These are phyloP conservation scores for Chlorella vulgaris DNA, from an alignment of 139 green algal species.

Conservation along the genomic window DNA sequence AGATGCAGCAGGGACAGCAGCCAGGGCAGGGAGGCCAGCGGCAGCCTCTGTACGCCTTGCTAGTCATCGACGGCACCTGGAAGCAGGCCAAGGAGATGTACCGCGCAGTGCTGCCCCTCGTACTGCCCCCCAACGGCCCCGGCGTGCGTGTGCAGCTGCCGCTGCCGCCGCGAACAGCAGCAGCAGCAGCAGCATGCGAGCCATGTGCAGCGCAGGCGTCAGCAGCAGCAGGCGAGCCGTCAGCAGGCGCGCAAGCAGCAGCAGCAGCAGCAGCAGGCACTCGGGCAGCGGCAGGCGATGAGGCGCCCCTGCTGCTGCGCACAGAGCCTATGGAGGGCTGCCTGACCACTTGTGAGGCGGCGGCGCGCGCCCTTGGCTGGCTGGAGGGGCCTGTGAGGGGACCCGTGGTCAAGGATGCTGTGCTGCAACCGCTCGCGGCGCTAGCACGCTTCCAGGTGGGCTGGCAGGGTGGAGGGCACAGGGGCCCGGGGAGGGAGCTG, in stretches of 20 bases:
- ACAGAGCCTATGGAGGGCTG: constrained; percentile 17
- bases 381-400: no score
- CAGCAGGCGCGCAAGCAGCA: neutral
- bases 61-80: constrained; percentile 27
- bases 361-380: constrained; percentile 8
- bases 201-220: neutral
- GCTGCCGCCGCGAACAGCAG: neutral
- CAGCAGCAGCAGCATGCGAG: neutral
- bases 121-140: neutral
- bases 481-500: no score
- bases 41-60: neutral
- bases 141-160: constrained; percentile 27
- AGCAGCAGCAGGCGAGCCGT: neutral
- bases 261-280: neutral
- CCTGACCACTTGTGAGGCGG: constrained; percentile 23
- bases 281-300: neutral
- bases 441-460: no score
- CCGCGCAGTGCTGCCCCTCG: neutral
- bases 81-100: constrained; percentile 28
- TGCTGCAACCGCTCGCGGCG: neutral
- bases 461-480: no score
- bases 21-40: neutral
- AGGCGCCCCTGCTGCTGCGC: neutral
- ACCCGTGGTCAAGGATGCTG: no score
- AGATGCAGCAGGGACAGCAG: neutral